Conservation (phyloP, 352 stramenopile species). For the Blastocystis sp. region DNA sequence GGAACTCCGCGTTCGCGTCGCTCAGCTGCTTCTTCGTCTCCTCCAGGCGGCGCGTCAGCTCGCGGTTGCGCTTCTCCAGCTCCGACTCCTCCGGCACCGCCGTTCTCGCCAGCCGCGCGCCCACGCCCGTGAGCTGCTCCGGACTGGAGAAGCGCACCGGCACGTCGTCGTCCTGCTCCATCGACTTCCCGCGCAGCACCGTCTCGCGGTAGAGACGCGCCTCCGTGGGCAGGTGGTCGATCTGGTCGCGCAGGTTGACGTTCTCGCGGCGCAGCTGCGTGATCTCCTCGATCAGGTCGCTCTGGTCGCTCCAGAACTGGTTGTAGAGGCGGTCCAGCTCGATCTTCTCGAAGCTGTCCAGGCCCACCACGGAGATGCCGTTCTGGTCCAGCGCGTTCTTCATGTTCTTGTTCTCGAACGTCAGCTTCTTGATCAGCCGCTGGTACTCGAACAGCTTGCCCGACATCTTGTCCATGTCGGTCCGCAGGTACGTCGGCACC, state of each 20-base stretch:
- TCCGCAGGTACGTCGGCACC: neutral
- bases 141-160: neutral
- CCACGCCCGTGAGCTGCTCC: neutral
- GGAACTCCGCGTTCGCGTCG: slow-evolving; percentile 39
- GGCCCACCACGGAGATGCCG: neutral
- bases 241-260: slow-evolving; percentile 20
- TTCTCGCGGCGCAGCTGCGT: neutral
- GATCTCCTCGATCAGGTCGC: slow-evolving; percentile 28
- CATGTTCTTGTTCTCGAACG: slow-evolving; percentile 51
- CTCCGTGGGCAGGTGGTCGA: slow-evolving; percentile 53
- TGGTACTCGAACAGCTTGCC: neutral
- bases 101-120: neutral
- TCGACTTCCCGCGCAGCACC: neutral
- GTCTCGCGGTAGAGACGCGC: slow-evolving; percentile 28
- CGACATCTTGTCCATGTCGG: neutral
- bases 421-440: slow-evolving; percentile 43
- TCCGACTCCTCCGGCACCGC: neutral
- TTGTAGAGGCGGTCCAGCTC: slow-evolving; percentile 31
- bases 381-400: slow-evolving; percentile 15
- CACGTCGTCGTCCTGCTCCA: slow-evolving; percentile 34
- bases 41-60: slow-evolving; percentile 12
- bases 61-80: slow-evolving; percentile 30
- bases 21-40: slow-evolving; percentile 48
- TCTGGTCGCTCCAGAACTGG: slow-evolving; percentile 12
- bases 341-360: slow-evolving; percentile 18